A percentile compares a stretch with the other conserved stretches of the same genome.
Conservation (phyloP, 1,139 yeast species). For the Taphrina flavorubra region DNA sequence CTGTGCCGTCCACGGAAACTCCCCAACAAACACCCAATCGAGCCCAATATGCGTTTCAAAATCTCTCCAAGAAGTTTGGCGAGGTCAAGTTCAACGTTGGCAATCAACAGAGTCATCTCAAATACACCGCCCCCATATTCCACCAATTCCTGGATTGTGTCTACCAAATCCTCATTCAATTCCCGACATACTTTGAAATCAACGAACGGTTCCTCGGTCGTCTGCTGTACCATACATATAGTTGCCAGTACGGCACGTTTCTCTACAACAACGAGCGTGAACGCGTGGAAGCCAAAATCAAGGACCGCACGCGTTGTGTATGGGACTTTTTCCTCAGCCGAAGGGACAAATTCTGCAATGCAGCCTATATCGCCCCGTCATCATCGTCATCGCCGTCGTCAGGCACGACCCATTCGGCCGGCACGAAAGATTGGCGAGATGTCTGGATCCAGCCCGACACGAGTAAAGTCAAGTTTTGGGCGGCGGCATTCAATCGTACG, state of each 20-base stretch:
- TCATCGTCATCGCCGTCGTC: not conserved
- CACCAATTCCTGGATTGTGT: slow-evolving; percentile 92
- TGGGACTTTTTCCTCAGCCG: slow-evolving; percentile 94
- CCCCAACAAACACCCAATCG: slow-evolving; percentile 22
- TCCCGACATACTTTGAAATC: slow-evolving; percentile 77
- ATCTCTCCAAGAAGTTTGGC: slow-evolving; percentile 31
- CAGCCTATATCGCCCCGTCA: slow-evolving; percentile 52
- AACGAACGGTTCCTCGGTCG: slow-evolving; percentile 86
- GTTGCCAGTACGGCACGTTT: slow-evolving; percentile 95
- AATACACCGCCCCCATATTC: slow-evolving; percentile 82
- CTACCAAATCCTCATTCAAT: slow-evolving; percentile 74
- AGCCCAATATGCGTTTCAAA: slow-evolving; percentile 47
- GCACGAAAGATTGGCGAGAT: slow-evolving; percentile 50
- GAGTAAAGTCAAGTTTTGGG: slow-evolving; percentile 83
- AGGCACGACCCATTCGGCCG: slow-evolving; percentile 28
- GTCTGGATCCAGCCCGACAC: slow-evolving; percentile 71
- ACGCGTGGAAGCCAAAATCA: slow-evolving; percentile 55
- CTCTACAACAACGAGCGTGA: slow-evolving; percentile 77
- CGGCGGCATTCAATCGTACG: slow-evolving; percentile 75
- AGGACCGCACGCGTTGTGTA: slow-evolving; percentile 69
- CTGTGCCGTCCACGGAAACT: not conserved
- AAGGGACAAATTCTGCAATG: slow-evolving; percentile 69
- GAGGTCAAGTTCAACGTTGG: slow-evolving; percentile 44
- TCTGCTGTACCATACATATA: slow-evolving; percentile 81
- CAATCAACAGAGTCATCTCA: slow-evolving; percentile 49